Base-by-base conservation (phyloP, 2,329 filamentous ascomycete genomes). In the Trichophyton rubrum region DNA sequence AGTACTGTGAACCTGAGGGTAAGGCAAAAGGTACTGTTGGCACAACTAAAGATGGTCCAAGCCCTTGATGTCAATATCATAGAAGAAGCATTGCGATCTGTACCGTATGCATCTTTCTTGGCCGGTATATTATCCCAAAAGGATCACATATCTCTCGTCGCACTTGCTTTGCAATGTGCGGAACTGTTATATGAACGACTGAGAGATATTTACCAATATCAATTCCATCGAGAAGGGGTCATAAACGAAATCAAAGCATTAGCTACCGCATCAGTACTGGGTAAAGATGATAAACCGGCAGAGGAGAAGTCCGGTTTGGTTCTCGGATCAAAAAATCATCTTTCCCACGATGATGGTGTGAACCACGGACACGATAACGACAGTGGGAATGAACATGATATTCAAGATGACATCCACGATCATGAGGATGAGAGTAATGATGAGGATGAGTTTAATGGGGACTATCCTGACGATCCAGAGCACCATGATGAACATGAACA, bases 11-110 rank as follows among this genome's bases (percentile, higher is more conserved):
- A 99, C 69, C 77, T 97, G 15, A 90, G 85, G 61, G 93, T 99
- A 45, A 87, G 95, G 22, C 90, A 97, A 70, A 96, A 96, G 74
- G 93, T 99, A 2, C 80, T 99, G 38, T 89, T 85, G 20, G 93
- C 92, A n/a, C 93, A 99, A 69, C 78, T 97, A 51, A 97, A 97
- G 76, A 97, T 99, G 90, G 81, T 99, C 8, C 96, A 90, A 11
- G 96, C 96, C 65, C 77, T 99, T n/a, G 90, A 96, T 67, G 85
- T 84, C 49, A 80, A 82, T 41, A 90, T 99, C 58, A 81, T 99
- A 3, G 82, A 89, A 63, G 92, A 96, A 67, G 88, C 92, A 7
- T 76, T 99, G 33, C 87, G 87, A 27, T 83, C 89, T 15, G 91
- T 99, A 0, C 89, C 93, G 0, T 99, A 97, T 73, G 90, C 93